Evolutionary conservation across 495 filamentous ascomycete species (phyloP), one percentile per base, ranked within the genome.

Genomic region (Neurospora sp.): DNA sequence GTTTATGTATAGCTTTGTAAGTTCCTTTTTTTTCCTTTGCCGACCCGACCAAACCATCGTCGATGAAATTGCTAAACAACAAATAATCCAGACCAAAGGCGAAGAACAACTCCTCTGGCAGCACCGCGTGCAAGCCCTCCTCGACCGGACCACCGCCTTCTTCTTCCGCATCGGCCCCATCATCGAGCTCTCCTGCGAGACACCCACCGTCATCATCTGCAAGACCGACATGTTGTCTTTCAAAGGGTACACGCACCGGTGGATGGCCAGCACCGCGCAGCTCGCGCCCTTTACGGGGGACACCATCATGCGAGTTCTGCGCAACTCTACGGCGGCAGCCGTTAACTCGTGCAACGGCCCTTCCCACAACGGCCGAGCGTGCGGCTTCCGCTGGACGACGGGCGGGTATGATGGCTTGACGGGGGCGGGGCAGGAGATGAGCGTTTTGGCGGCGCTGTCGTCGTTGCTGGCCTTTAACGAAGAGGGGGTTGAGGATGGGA

Each of bases 191-290:
- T 83, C 87, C 9, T 93, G 91, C 80, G 91, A 93, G 75, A 80
- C 83, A 0, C 78, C 82, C 69, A 80, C 83, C 68, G 84, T 78
- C 4, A 80, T 83, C 73, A 83, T 79, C 1, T 93, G 91, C 81
- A 88, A 91, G 77, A 86, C 86, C 14, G 91, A 93, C 74, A 90
- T 92, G 80, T 83, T 87, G 31, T 90, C 89, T 38, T 94, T 93
- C 87, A 93, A 93, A 76, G 91, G 89, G 16, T 93, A 92, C 80
- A 80, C 92, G 11, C 81, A 91, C 14, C 89, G 92, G 35, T 93
- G 91, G 90, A 89, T 94, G 87, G 88, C 86, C 35, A 82, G 84
- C 27, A 85, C 89, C 48, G 88, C 89, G 4, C 89, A 92, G 75
- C 81, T 92, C 69, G 90, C 89, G 0, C 91, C 92, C 0, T 91